Conservation (phyloP, 179 eudicot genomes). For the Corrigiola litoralis region DNA sequence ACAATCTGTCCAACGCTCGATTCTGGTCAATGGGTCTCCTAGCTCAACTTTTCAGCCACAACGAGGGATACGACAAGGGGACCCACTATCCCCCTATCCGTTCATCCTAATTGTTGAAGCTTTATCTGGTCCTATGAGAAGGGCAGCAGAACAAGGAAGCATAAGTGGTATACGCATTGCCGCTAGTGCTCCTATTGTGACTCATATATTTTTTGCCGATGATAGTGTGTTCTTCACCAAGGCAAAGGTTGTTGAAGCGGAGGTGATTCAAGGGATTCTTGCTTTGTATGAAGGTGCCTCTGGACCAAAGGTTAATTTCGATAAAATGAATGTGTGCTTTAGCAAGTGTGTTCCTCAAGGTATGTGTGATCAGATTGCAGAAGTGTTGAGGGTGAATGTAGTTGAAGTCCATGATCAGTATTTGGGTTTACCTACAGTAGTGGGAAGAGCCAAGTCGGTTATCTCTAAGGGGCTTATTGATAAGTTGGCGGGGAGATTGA, state of each 20-base stretch:
- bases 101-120: background rate
- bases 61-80: background rate
- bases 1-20: background rate
- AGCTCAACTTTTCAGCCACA: background rate
- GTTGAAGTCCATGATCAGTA: background rate
- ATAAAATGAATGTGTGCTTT: background rate
- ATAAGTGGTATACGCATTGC: background rate
- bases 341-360: background rate
- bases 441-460: background rate
- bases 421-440: background rate
- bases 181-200: background rate
- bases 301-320: background rate
- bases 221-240: background rate
- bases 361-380: background rate
- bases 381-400: background rate
- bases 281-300: background rate
- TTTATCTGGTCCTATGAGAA: background rate
- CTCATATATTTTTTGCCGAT: background rate
- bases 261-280: background rate
- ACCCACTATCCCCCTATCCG: no score
- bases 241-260: background rate
- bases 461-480: background rate
- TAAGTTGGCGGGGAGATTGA: background rate
- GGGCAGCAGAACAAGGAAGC: background rate
- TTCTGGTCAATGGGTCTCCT: background rate